phyloP scores from a whole-genome alignment of 768 basidiomycete species.

The Megacollybia marginata region DNA sequence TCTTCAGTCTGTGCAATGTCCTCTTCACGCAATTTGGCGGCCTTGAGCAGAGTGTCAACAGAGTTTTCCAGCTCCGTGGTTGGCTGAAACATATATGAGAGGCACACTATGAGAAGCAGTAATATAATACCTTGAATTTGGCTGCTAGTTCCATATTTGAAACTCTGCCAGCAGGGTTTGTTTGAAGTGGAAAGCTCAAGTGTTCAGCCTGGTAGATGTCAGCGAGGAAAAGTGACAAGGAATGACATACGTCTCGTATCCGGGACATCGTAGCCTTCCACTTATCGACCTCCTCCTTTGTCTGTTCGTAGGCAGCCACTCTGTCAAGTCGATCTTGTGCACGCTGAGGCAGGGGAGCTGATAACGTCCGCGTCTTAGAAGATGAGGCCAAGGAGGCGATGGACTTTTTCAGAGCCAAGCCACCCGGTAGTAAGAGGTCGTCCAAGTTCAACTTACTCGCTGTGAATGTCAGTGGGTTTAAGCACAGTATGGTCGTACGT shows the following conservation, averaged over 20 bases:
- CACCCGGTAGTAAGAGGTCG: conserved; percentile 71
- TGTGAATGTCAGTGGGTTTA: conserved; percentile 14
- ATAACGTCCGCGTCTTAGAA: conserved; percentile 48
- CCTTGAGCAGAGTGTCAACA: conserved; percentile 71
- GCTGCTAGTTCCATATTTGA: conserved; percentile 74
- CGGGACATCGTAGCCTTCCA: conserved; percentile 91
- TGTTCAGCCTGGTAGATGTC: conserved; percentile 60
- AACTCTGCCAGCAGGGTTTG: conserved; percentile 39
- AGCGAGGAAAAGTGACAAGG: conserved; percentile 4
- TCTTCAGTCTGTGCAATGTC: conserved; percentile 76
- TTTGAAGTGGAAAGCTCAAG: conserved; percentile 80
- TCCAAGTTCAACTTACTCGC: conserved; percentile 58
- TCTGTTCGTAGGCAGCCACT: conserved; percentile 91
- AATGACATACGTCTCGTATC: conserved; percentile 66
- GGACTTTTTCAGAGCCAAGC: conserved; percentile 60
- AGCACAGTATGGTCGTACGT: conserved; percentile 5
- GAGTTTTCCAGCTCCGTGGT: conserved; percentile 80
- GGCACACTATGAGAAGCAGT: conserved; percentile 1
- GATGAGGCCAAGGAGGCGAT: conserved; percentile 44
- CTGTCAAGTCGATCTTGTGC: conserved; percentile 87
- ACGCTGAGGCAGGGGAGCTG: conserved; percentile 81
- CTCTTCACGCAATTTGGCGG: conserved; percentile 76
- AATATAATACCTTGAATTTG: conserved; percentile 65
- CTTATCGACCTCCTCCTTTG: conserved; percentile 87
- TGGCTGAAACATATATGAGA: conserved; percentile 39